Evolutionary conservation across 805 yeast genomes (phyloP).

Genomic region (Kuraishia hungarica): DNA sequence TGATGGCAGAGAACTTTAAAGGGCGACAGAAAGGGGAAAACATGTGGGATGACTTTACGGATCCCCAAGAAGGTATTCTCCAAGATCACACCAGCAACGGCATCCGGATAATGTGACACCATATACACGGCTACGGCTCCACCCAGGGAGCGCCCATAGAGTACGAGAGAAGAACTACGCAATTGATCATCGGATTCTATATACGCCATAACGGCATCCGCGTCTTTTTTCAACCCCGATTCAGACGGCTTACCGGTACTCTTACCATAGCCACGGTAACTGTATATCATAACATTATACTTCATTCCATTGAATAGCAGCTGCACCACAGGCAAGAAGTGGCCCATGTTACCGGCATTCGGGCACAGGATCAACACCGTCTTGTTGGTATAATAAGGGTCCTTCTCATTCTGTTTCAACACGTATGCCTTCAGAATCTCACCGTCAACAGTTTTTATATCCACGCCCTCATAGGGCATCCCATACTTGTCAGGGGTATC

Average conservation of each 20-base stretch:
- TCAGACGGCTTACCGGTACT: slow-evolving; percentile 75
- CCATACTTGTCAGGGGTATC: slow-evolving; percentile 70
- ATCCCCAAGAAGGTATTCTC: slow-evolving; percentile 85
- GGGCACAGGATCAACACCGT: slow-evolving; percentile 80
- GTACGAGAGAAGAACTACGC: slow-evolving; percentile 42
- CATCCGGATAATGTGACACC: slow-evolving; percentile 46
- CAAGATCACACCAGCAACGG: slow-evolving; percentile 57
- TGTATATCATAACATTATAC: slow-evolving; percentile 74
- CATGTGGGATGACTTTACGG: slow-evolving; percentile 60
- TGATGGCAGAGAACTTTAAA: slow-evolving; percentile 62
- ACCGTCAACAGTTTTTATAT: slow-evolving; percentile 61
- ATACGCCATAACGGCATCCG: slow-evolving; percentile 59
- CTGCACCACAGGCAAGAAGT: slow-evolving; percentile 72
- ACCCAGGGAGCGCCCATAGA: slow-evolving; percentile 88
- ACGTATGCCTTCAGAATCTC: slow-evolving; percentile 58
- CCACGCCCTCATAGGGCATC: slow-evolving; percentile 55
- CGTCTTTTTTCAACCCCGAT: slow-evolving; percentile 73
- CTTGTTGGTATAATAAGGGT: slow-evolving; percentile 37
- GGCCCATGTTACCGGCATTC: slow-evolving; percentile 95
- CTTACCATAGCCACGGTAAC: slow-evolving; percentile 87
- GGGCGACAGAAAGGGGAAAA: slow-evolving; percentile 59
- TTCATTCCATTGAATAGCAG: slow-evolving; percentile 53
- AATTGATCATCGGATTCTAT: slow-evolving; percentile 46
- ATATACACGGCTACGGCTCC: slow-evolving; percentile 90
- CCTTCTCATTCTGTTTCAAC: slow-evolving; percentile 38